Conservation (phyloP, 176 grass and related monocot species). For the Rhipidocladum racemiflorum region DNA sequence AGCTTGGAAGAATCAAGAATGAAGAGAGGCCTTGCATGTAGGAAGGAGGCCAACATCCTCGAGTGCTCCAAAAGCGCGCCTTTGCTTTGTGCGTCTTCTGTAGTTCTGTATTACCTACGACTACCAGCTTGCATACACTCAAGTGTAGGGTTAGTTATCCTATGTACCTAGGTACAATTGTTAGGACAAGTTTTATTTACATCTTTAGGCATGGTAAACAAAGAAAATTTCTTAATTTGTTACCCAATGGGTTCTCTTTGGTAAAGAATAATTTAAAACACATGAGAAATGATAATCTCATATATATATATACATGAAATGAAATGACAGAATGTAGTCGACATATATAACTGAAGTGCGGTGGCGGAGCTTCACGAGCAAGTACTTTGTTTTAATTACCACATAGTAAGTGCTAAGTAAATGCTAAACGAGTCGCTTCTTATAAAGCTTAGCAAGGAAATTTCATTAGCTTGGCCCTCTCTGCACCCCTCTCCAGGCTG, state of each 20-base stretch:
- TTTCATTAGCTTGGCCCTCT: no score
- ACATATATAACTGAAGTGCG: constrained; percentile 6
- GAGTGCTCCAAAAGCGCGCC: constrained; percentile 28
- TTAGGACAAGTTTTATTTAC: background rate
- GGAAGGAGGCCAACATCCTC: constrained; percentile 11
- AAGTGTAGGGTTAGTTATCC: constrained; percentile 13
- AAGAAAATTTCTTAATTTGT: background rate
- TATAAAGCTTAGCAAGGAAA: no score
- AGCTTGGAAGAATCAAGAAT: constrained; percentile 4
- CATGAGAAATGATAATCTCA: background rate
- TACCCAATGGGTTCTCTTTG: background rate
- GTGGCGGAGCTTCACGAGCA: no score
- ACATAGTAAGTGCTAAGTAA: no score
- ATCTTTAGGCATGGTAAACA: background rate
- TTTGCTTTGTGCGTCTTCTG: constrained; percentile 25
- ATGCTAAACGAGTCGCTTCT: no score
- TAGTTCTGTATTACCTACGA: constrained; percentile 11
- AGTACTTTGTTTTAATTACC: no score
- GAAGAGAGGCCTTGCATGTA: background rate
- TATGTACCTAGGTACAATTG: background rate
- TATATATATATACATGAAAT: constrained; percentile 16
- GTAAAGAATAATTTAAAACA: background rate
- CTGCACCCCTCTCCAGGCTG: no score
- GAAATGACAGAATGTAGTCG: constrained; percentile 3
- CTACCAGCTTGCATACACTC: constrained; percentile 30